Evolutionary conservation across 2,329 filamentous ascomycete genomes (phyloP).

Genomic region (Aureobasidium sp.): DNA sequence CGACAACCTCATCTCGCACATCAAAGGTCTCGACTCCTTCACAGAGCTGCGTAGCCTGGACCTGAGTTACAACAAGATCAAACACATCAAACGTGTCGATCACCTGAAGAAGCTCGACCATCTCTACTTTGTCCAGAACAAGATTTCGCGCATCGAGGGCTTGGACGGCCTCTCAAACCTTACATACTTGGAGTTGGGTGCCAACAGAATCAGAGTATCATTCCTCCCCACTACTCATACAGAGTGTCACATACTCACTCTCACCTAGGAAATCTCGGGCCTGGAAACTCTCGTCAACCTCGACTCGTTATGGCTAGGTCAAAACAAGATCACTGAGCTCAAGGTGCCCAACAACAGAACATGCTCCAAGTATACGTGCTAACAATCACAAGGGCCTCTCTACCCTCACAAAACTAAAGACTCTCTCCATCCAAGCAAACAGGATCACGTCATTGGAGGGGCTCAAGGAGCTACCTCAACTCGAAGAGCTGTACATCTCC

Average conservation of each 20-base stretch:
- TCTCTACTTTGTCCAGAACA: conserved; percentile 90
- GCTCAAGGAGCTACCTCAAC: conserved; percentile 62
- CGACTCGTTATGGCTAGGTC: conserved; percentile 89
- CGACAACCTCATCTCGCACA: conserved; percentile 87
- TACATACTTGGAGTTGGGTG: conserved; percentile 81
- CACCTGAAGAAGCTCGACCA: conserved; percentile 74
- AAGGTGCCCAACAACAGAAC: conserved; percentile 28
- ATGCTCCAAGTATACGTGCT: not conserved
- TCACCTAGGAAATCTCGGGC: conserved; percentile 64
- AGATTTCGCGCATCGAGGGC: conserved; percentile 80
- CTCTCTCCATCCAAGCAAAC: conserved; percentile 93
- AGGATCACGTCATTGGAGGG: conserved; percentile 73
- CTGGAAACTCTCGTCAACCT: conserved; percentile 69
- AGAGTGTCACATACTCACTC: not conserved
- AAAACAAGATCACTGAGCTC: conserved; percentile 90
- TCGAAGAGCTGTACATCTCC: conserved; percentile 92
- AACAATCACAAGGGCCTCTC: conserved; percentile 49
- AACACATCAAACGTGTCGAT: conserved; percentile 85
- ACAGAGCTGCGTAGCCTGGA: conserved; percentile 72
- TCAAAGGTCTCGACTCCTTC: conserved; percentile 74
- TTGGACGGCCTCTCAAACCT: conserved; percentile 68
- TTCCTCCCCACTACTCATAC: not conserved
- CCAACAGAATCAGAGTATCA: conserved; percentile 67
- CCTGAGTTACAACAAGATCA: conserved; percentile 98
- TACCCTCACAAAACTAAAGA: conserved; percentile 70